Evolutionary conservation across 306 rosid species (phyloP).

Genomic region (Carpinus viminea): DNA sequence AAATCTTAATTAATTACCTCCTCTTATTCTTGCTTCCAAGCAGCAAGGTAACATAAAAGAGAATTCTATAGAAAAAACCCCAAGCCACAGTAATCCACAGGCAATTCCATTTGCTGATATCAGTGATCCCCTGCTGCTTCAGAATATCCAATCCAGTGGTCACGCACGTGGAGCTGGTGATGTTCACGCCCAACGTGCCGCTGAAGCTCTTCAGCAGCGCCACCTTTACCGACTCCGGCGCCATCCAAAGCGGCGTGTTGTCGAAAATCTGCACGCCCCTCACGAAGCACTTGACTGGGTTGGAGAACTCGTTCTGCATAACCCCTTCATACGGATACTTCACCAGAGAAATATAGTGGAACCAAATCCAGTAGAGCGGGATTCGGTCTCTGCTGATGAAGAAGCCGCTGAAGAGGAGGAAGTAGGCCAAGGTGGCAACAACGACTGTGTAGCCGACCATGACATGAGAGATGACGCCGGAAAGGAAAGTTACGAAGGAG

Average conservation of each 20-base stretch:
- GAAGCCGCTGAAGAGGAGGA: slow-evolving; percentile 83
- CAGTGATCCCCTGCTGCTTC: slow-evolving; percentile 72
- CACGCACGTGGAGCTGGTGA: slow-evolving; percentile 65
- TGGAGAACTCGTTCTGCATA: slow-evolving; percentile 68
- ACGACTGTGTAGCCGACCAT: slow-evolving; percentile 88
- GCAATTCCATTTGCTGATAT: slow-evolving; percentile 75
- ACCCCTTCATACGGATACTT: slow-evolving; percentile 92
- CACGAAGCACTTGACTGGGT: slow-evolving; percentile 54
- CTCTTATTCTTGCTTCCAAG: slow-evolving; percentile 84
- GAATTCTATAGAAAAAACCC: slow-evolving; percentile 80
- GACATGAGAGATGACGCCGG: slow-evolving; percentile 78
- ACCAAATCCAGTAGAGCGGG: slow-evolving; percentile 86
- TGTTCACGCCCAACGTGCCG: slow-evolving; percentile 52
- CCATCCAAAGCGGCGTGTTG: slow-evolving; percentile 54
- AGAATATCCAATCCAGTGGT: slow-evolving; percentile 68
- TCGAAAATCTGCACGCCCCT: slow-evolving; percentile 85
- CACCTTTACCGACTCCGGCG: slow-evolving; percentile 49
- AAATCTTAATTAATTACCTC: slow-evolving; percentile 16
- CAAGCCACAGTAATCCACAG: slow-evolving; percentile 70
- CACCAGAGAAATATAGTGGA: slow-evolving; percentile 77
- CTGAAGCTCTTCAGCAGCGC: slow-evolving; percentile 68
- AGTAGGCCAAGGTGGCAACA: slow-evolving; percentile 81
- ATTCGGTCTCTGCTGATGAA: slow-evolving; percentile 75
- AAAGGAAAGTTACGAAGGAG: slow-evolving; percentile 85
- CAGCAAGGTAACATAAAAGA: slow-evolving; percentile 63